phyloP scores from a whole-genome alignment of 73 alveolate species.

The Durusdinium trenchii region DNA sequence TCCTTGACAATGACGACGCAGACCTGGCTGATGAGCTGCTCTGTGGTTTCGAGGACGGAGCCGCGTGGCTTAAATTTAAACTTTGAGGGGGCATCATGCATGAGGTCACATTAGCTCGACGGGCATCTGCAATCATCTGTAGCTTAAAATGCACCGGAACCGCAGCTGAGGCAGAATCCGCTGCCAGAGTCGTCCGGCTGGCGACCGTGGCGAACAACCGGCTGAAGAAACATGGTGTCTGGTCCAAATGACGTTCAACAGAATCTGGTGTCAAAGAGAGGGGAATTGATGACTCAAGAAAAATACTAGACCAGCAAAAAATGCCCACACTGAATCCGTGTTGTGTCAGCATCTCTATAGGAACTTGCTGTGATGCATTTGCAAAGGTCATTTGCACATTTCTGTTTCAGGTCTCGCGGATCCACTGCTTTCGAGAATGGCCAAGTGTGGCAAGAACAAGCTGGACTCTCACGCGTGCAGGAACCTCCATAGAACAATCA shows the following conservation, averaged over 20 bases:
- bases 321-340: not conserved
- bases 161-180: slow-evolving; percentile 21
- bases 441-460: slow-evolving; percentile 40
- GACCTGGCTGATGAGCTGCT: slow-evolving; percentile 50
- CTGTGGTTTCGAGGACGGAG: slow-evolving; percentile 4
- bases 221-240: not conserved
- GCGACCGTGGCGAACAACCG: slow-evolving; percentile 30
- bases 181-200: slow-evolving; percentile 15
- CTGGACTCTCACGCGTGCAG: not conserved
- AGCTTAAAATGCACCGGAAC: not conserved
- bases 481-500: not conserved
- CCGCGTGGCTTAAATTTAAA: not conserved
- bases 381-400: too few species aligned
- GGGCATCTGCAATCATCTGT: not conserved
- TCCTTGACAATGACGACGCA: not conserved
- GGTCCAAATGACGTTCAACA: not conserved
- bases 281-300: not conserved
- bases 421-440: slow-evolving; percentile 4
- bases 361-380: not conserved
- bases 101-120: not conserved
- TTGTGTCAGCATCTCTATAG: not conserved
- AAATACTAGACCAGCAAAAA: not conserved
- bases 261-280: not conserved
- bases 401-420: not conserved
- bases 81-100: too few species aligned